Evolutionary conservation across 495 filamentous ascomycete genomes (phyloP), one percentile per base, ranked within the genome.

Genomic region (Penicillium canescens): DNA sequence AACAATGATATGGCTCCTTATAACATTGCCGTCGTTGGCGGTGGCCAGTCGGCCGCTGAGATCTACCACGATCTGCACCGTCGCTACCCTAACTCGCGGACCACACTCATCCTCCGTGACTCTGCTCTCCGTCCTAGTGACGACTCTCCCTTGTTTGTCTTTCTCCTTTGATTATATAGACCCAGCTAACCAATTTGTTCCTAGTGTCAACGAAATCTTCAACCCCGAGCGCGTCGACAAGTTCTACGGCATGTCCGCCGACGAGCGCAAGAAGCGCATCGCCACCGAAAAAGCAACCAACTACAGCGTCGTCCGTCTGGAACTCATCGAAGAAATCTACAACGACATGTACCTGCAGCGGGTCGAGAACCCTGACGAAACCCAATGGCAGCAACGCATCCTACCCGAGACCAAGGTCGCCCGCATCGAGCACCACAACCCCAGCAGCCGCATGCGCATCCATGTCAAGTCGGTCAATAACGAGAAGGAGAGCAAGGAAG

Each of bases 141-240:
- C 58, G 93, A 98, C 63, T 94, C 90, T 43, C 93, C 93, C 16
- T 98, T 97, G 90, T 95, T 75, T 72, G 87, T 80, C 3, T n/a
- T 3, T 42, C n/a, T 50, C 10, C 23, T 46, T 38, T 21, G 18
- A 6, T 34, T 42, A 21, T 55, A 43, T 38, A 10, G 6, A 50
- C 8, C 16, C 7, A 43, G n/a, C 61, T 73, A 58, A 73, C 46
- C n/a, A 38, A 52, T 2, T 28, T 24, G 0, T 18, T 26, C 12
- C 36, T 59, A 96, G 92, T 60, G 91, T 98, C 50, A 98, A 98
- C 69, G 92, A 93, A 59, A 87, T 97, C 58, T 98, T 98, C 78
- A 88, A 97, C 68, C 92, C 93, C 3, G 82, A 86, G 37, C 85
- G 84, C 23, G 85, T 95, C 6, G 87, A 96, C 57, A 73, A 70